A percentile compares a stretch with the other conserved stretches of the same genome.
phyloP scores from a whole-genome alignment of 352 stramenopile species.

The Phytophthora sp. region DNA sequence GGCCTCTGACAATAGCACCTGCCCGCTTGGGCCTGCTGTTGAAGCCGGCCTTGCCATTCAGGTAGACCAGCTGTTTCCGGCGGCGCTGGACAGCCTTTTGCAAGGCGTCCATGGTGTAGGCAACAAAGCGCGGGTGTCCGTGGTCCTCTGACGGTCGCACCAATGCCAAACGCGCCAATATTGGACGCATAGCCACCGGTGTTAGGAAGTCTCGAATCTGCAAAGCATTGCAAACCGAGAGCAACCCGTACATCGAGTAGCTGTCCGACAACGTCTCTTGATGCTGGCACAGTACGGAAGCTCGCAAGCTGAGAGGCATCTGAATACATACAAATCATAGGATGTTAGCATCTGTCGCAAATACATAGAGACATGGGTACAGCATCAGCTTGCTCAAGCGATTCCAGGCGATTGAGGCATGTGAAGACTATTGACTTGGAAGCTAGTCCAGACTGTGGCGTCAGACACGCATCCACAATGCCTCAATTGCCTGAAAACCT shows the following conservation, averaged over 20 bases:
- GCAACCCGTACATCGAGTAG: conserved; percentile 7
- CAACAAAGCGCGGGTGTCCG: neutral
- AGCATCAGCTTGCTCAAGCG: too few relatives aligned
- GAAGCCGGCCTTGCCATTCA: conserved; percentile 11
- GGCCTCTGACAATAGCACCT: neutral
- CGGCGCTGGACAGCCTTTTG: conserved; percentile 3
- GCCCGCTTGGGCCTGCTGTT: neutral
- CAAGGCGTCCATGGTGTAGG: conserved; percentile 5
- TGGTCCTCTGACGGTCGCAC: neutral
- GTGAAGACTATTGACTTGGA: neutral
- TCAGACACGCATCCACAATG: neutral
- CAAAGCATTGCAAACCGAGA: conserved; percentile 6
- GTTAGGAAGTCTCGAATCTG: conserved; percentile 16
- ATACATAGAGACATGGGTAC: neutral
- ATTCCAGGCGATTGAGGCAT: neutral
- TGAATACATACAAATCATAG: neutral
- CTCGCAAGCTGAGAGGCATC: neutral
- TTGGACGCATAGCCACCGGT: neutral
- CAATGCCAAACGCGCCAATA: neutral
- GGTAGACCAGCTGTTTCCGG: conserved; percentile 2
- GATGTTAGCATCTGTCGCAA: neutral
- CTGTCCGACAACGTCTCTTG: conserved; percentile 5
- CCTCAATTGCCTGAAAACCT: too few relatives aligned
- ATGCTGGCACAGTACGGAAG: conserved; percentile 5
- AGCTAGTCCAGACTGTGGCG: neutral